phyloP scores from a whole-genome alignment of 768 basidiomycete species.

The Auricularia auricula-judae region DNA sequence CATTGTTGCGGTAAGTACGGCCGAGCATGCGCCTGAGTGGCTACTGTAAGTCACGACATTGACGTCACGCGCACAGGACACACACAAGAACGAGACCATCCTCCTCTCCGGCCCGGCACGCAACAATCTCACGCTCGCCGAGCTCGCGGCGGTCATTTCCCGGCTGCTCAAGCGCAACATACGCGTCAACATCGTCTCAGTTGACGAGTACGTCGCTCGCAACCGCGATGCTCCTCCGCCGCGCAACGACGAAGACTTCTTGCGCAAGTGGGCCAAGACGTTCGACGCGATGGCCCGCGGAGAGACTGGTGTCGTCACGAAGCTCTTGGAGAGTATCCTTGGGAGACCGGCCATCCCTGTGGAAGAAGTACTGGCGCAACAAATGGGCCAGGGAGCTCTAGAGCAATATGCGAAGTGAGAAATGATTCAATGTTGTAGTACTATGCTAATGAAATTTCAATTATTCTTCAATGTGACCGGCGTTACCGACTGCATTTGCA shows the following conservation, averaged over 20 bases:
- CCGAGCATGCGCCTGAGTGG: not conserved
- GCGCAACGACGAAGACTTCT: constrained; percentile 14
- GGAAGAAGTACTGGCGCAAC: constrained; percentile 13
- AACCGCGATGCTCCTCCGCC: constrained; percentile 1
- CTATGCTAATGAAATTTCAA: too few species aligned
- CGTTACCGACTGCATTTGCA: too few species aligned
- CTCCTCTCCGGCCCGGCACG: constrained; percentile 16
- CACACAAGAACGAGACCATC: constrained; percentile 18
- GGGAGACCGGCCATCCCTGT: constrained; percentile 18
- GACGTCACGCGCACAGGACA: constrained; percentile 6
- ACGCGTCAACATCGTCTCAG: constrained; percentile 9
- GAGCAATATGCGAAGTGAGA: constrained; percentile 14
- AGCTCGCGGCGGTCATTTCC: constrained; percentile 16
- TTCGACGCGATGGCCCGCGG: constrained; percentile 19
- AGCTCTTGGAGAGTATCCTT: constrained; percentile 16
- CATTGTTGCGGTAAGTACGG: constrained; percentile 14
- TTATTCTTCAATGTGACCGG: too few species aligned
- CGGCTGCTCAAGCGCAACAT: constrained; percentile 12
- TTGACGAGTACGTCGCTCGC: constrained; percentile 16
- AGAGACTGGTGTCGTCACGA: constrained; percentile 19
- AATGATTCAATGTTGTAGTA: too few species aligned
- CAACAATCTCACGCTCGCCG: constrained; percentile 14
- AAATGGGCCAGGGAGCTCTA: constrained; percentile 7
- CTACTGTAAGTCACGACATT: not conserved
- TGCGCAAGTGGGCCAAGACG: constrained; percentile 20